Percentiles rank a stretch among this genome's conserved stretches.
Conservation (phyloP, 352 stramenopile species). For the Phytophthora lateralis region DNA sequence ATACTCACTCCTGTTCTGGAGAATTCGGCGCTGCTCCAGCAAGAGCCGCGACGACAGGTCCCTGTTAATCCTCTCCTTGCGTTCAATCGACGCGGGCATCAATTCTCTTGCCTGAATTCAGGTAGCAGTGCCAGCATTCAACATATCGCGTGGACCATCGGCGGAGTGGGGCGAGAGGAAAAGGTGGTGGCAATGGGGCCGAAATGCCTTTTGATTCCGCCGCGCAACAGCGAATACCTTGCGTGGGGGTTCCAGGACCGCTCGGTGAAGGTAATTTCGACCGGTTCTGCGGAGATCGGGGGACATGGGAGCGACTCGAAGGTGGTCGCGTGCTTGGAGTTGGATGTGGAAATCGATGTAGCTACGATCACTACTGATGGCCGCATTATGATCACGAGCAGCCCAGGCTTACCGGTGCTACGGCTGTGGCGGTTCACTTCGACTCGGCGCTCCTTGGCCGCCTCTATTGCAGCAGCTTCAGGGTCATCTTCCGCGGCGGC, state of each 20-base stretch:
- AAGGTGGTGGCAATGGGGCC: slow-evolving; percentile 44
- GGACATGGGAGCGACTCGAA: slow-evolving; percentile 60
- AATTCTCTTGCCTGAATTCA: background rate
- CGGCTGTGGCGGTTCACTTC: slow-evolving; percentile 60
- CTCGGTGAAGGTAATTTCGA: slow-evolving; percentile 63
- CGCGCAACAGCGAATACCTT: slow-evolving; percentile 67
- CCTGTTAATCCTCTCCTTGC: slow-evolving; percentile 50
- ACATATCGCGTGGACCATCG: slow-evolving; percentile 51
- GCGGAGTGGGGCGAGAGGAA: slow-evolving; percentile 58
- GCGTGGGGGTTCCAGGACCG: slow-evolving; percentile 75
- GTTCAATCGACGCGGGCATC: slow-evolving; percentile 40
- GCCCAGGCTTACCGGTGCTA: slow-evolving; percentile 46
- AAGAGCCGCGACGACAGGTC: slow-evolving; percentile 55
- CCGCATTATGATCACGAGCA: slow-evolving; percentile 61
- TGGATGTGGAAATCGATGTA: slow-evolving; percentile 58
- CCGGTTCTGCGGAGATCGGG: slow-evolving; percentile 41
- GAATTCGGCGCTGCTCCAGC: slow-evolving; percentile 53
- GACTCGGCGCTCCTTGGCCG: slow-evolving; percentile 27
- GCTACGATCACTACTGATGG: slow-evolving; percentile 68
- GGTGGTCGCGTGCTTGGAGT: slow-evolving; percentile 61
- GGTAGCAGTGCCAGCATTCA: slow-evolving; percentile 35
- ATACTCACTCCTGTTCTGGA: slow-evolving; percentile 45
- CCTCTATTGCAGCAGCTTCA: slow-evolving; percentile 31
- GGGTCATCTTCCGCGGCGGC: slow-evolving; percentile 26
- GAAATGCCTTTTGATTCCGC: slow-evolving; percentile 65